Conservation (phyloP, 1,284 basidiomycete species). For the Melampsora larici-populina region DNA sequence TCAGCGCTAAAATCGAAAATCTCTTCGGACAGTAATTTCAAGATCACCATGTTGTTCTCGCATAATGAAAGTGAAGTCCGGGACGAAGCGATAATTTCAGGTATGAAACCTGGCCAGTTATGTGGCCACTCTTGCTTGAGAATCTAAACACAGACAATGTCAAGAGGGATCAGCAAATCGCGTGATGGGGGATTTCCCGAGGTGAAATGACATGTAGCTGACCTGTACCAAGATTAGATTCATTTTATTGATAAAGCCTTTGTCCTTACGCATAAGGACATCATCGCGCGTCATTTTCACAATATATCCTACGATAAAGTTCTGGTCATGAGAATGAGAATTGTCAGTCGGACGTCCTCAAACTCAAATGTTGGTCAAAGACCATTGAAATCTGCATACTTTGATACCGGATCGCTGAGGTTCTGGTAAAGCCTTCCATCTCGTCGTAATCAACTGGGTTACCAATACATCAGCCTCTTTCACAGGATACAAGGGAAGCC, state of each 20-base stretch:
- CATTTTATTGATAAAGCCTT: conserved; percentile 93
- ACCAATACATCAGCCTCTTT: background rate
- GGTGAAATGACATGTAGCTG: background rate
- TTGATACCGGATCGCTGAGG: conserved; percentile 69
- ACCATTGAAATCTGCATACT: conserved; percentile 12
- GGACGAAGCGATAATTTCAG: conserved; percentile 94
- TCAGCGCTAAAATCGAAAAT: conserved; percentile 99
- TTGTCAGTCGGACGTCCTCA: conserved; percentile 1
- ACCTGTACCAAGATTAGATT: conserved; percentile 87
- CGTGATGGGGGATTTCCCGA: background rate
- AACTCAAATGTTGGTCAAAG: background rate
- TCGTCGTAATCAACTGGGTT: conserved; percentile 72
- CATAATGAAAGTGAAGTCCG: conserved; percentile 93
- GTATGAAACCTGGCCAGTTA: conserved; percentile 97
- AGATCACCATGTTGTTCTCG: conserved; percentile 99
- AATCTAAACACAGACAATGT: conserved; percentile 60
- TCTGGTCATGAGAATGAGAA: conserved; percentile 70
- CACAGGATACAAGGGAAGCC: background rate
- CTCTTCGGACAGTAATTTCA: conserved; percentile 95
- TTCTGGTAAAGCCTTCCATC: conserved; percentile 94
- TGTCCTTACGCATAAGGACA: conserved; percentile 78
- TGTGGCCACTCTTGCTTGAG: conserved; percentile 99
- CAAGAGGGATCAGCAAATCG: background rate
- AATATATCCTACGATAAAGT: conserved; percentile 91
- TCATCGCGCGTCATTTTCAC: conserved; percentile 91